phyloP scores from a whole-genome alignment of 176 grass and related monocot species.

The Rhynchospora breviuscula region DNA sequence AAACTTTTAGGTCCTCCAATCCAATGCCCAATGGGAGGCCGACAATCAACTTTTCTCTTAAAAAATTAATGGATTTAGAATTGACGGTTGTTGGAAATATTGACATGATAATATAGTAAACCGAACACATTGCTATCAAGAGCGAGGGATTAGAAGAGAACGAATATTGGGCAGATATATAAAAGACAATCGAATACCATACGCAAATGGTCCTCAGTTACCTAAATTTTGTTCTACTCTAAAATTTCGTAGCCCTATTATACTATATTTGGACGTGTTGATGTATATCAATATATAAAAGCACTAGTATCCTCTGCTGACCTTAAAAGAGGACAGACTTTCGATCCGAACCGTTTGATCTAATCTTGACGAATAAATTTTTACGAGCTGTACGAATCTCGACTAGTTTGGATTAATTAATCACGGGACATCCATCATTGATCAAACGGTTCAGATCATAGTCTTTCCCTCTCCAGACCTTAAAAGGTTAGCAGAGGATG shows the following conservation, averaged over 20 bases:
- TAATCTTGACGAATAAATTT: too few relatives aligned
- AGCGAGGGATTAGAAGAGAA: not conserved
- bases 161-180: not conserved
- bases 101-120: not conserved
- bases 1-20: not conserved
- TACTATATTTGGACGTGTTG: too few relatives aligned
- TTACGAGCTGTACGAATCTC: too few relatives aligned
- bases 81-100: not conserved
- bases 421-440: too few relatives aligned
- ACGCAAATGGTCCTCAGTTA: not conserved
- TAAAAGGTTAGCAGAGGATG: too few relatives aligned
- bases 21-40: not conserved
- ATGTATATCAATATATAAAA: too few relatives aligned
- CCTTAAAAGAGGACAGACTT: too few relatives aligned
- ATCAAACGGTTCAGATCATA: too few relatives aligned
- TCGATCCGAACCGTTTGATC: too few relatives aligned
- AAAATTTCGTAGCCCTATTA: not conserved
- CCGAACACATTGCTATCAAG: constrained; percentile 3
- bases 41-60: not conserved
- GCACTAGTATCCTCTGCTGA: too few relatives aligned
- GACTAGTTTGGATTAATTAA: too few relatives aligned
- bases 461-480: too few relatives aligned
- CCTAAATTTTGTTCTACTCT: not conserved
- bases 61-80: not conserved
- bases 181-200: not conserved